Conservation (phyloP, 768 basidiomycete genomes). For the Phylloporus arenicola region DNA sequence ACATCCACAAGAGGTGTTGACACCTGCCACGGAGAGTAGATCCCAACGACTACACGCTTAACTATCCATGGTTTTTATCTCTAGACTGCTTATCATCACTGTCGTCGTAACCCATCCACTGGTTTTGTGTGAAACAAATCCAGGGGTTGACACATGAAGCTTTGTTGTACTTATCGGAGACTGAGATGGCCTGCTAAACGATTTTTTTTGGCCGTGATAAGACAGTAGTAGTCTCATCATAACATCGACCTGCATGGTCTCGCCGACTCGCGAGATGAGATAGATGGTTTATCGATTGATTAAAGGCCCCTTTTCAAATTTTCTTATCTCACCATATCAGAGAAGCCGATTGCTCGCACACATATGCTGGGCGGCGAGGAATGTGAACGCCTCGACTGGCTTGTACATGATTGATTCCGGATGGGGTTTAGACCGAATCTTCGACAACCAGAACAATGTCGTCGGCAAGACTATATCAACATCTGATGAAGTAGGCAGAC, state of each 20-base stretch:
- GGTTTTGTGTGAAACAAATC: background rate
- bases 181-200: background rate
- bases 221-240: too few relatives aligned
- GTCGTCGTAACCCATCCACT: background rate
- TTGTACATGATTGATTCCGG: too few relatives aligned
- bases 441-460: too few relatives aligned
- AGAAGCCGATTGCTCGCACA: too few relatives aligned
- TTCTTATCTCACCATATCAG: too few relatives aligned
- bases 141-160: background rate
- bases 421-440: too few relatives aligned
- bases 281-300: too few relatives aligned
- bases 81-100: background rate
- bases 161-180: background rate
- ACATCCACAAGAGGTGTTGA: background rate
- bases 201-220: background rate
- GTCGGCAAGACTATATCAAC: too few relatives aligned
- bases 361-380: too few relatives aligned
- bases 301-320: too few relatives aligned
- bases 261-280: background rate
- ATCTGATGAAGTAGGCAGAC: too few relatives aligned
- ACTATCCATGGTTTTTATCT: background rate
- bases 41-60: conserved; percentile 8
- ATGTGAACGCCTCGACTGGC: too few relatives aligned
- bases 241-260: background rate
- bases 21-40: background rate